Conservation (phyloP, 1,139 yeast genomes). For the Pneumocystis canis region DNA sequence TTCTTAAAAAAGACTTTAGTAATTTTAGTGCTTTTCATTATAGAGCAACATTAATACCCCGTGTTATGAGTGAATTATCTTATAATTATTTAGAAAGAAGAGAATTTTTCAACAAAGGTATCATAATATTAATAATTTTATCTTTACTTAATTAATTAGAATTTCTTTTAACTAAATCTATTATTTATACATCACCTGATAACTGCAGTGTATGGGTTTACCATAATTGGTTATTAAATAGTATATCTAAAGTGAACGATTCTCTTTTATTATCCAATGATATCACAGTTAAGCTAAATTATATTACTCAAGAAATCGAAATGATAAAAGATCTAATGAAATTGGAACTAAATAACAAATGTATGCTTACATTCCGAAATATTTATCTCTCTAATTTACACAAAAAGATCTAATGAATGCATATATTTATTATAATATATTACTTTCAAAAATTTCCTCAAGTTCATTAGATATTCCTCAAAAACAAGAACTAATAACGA, state of each 20-base stretch:
- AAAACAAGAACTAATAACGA: constrained; percentile 15
- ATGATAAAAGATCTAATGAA: constrained; percentile 25
- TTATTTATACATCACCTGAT: constrained; percentile 82
- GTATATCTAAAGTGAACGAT: constrained; percentile 32
- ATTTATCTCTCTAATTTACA: not conserved
- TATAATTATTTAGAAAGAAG: constrained; percentile 11
- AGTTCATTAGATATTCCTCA: constrained; percentile 17
- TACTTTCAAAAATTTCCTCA: constrained; percentile 18
- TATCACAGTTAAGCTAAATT: constrained; percentile 12
- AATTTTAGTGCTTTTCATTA: constrained; percentile 96
- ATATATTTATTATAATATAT: constrained; percentile 19
- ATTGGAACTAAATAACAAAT: constrained; percentile 28
- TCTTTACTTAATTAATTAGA: constrained; percentile 34
- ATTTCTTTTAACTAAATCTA: constrained; percentile 56
- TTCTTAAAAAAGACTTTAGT: constrained; percentile 70
- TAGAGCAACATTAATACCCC: constrained; percentile 54
- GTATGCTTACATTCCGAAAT: constrained; percentile 16
- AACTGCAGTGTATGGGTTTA: constrained; percentile 91
- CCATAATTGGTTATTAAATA: constrained; percentile 63
- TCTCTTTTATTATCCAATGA: constrained; percentile 18
- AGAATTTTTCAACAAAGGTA: constrained; percentile 3
- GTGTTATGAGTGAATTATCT: constrained; percentile 26
- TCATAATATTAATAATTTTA: not conserved
- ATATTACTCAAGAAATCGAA: constrained; percentile 22
- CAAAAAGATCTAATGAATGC: constrained; percentile 20